A percentile compares a stretch with the other conserved stretches of the same genome.
Conservation (phyloP, 768 basidiomycete species). For the Hydnomerulius pinastri region DNA sequence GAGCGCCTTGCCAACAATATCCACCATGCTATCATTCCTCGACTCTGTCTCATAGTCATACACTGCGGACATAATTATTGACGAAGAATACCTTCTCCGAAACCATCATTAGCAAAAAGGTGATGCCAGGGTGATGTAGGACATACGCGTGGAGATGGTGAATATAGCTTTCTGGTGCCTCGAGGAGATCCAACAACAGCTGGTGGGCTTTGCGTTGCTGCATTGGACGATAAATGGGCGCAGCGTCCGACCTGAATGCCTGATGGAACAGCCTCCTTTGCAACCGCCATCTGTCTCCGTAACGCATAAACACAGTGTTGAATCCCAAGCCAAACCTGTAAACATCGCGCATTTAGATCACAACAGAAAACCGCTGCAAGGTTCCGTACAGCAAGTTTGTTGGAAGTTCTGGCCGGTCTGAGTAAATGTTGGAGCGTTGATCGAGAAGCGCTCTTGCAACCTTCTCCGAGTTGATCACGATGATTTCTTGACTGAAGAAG, state of each 20-base stretch:
- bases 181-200: slow-evolving; percentile 30
- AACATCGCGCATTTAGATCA: background rate
- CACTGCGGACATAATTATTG: slow-evolving; percentile 30
- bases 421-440: slow-evolving; percentile 30
- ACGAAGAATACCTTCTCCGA: slow-evolving; percentile 24
- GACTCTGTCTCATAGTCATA: slow-evolving; percentile 35
- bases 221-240: slow-evolving; percentile 28
- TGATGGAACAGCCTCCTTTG: slow-evolving; percentile 40
- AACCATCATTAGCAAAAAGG: background rate
- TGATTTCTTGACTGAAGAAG: slow-evolving; percentile 22
- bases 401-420: slow-evolving; percentile 31
- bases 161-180: slow-evolving; percentile 23
- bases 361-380: background rate
- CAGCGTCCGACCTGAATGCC: slow-evolving; percentile 29
- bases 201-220: slow-evolving; percentile 33
- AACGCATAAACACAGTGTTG: slow-evolving; percentile 33
- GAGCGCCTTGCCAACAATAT: slow-evolving; percentile 27
- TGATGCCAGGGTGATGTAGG: background rate
- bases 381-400: slow-evolving; percentile 20
- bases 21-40: slow-evolving; percentile 30
- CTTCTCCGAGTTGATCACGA: slow-evolving; percentile 30
- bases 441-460: slow-evolving; percentile 28
- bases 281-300: slow-evolving; percentile 39
- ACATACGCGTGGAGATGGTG: slow-evolving; percentile 22
- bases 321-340: slow-evolving; percentile 35